These are phyloP conservation scores for Silene vulgaris DNA, from an alignment of 179 eudicot genomes.

Conservation along the genomic window DNA sequence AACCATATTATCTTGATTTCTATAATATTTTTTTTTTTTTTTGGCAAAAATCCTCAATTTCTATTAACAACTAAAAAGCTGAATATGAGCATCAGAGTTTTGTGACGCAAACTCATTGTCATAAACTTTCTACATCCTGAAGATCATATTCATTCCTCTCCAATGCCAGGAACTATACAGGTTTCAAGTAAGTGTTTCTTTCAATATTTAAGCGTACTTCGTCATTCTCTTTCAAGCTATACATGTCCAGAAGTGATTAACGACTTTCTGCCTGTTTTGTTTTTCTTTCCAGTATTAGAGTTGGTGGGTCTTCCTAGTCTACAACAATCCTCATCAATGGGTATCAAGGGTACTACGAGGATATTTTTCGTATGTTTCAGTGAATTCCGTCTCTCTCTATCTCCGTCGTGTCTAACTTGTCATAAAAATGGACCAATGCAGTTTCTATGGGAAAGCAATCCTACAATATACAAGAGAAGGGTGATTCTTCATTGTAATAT, in stretches of 20 bases:
- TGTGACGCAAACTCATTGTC: neutral
- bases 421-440: constrained; percentile 34
- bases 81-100: constrained; percentile 11
- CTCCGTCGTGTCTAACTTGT: constrained; percentile 9
- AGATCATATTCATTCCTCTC: constrained; percentile 14
- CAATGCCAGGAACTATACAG: constrained; percentile 91
- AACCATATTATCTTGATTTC: constrained; percentile 24
- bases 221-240: neutral
- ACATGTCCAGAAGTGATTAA: neutral
- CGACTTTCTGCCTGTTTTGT: neutral
- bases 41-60: neutral
- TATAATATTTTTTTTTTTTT: constrained; percentile 5
- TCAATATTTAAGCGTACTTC: neutral
- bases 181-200: constrained; percentile 59
- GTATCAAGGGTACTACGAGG: constrained; percentile 48
- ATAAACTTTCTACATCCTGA: neutral
- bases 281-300: constrained; percentile 45
- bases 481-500: constrained; percentile 74
- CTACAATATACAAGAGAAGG: constrained; percentile 49
- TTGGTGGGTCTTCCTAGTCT: constrained; percentile 52
- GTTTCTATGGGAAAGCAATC: constrained; percentile 76
- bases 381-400: neutral
- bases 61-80: neutral
- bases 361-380: constrained; percentile 1
- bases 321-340: constrained; percentile 43